Evolutionary conservation across 2,329 filamentous ascomycete genomes (phyloP), one percentile per base, ranked within the genome.

Genomic region (Penicillium italicum): DNA sequence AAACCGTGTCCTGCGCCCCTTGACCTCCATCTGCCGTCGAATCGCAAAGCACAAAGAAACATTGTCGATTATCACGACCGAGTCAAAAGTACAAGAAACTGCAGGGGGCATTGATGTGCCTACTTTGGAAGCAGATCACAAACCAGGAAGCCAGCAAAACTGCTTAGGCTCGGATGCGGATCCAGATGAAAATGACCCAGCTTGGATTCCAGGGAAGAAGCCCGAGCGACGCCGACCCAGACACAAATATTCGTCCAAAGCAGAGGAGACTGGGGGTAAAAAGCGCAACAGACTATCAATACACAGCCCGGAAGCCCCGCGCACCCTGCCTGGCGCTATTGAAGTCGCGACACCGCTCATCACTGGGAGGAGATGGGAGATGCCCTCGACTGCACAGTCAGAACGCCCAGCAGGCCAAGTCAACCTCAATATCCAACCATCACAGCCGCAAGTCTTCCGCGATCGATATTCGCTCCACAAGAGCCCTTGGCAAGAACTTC

Each of bases 301-400:
- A 26, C 65, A 64, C 37, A 76, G 73, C 40, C 74, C 74, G 0
- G 72, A 76, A 52, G 47, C 61, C 10, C 62, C 62, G 38, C 71
- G 65, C 49, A 69, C 67, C 22, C 58, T 75, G 14, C 74, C 74
- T 16, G 74, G 74, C 4, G 73, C 74, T 30, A 74, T 77, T 55
- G 70, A 74, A 43, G 68, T 77, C 40, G 72, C 74, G 30, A 77
- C 74, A 26, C 74, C 74, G 14, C 61, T 76, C 61, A 75, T 77
- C 55, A 71, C 68, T 1, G 74, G 74, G 9, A 74, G 66, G 50
- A 43, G 58, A 50, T 65, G 63, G 53, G 60, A 66, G 43, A 50
- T 52, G 28, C 58, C 60, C 12, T 49, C 58, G 28, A 69, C 63
- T 34, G 50, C 58, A 30, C 63, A 60, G 30, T 62, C 65, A 44